phyloP scores from a whole-genome alignment of 192 early-diverging fungal species.

The Nowakowskiella sp. region DNA sequence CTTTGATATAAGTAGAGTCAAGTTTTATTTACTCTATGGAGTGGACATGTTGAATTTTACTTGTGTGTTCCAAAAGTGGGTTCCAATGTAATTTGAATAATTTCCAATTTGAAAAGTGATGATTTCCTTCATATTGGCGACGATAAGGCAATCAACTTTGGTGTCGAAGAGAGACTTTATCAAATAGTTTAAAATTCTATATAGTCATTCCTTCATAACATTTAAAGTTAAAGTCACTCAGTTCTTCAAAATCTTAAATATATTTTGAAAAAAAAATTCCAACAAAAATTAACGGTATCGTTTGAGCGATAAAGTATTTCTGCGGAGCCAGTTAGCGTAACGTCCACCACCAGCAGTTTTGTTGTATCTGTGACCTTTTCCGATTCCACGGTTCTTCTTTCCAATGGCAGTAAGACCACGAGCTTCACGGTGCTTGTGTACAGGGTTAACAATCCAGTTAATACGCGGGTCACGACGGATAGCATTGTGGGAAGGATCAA shows the following conservation, averaged over 20 bases:
- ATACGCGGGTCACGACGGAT: conserved; percentile 98
- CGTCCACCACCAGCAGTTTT: conserved; percentile 94
- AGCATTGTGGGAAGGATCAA: conserved; percentile 95
- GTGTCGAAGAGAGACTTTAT: no score
- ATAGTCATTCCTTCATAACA: no score
- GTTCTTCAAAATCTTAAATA: no score
- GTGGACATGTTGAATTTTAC: conserved; percentile 18
- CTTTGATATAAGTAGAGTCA: not conserved
- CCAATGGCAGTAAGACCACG: conserved; percentile 95
- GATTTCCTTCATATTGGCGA: not conserved
- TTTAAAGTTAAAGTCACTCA: no score
- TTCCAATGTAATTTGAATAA: conserved; percentile 65
- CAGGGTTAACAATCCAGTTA: conserved; percentile 98
- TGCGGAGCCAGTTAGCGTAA: conserved; percentile 82
- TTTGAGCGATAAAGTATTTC: conserved; percentile 92
- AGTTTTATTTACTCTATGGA: not conserved
- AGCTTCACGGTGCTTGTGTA: conserved; percentile 98
- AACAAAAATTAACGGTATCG: conserved; percentile 78
- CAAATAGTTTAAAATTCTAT: no score
- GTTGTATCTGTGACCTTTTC: conserved; percentile 95
- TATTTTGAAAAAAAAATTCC: not conserved
- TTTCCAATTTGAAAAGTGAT: conserved; percentile 62
- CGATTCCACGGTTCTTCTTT: conserved; percentile 94
- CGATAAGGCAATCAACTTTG: no score
- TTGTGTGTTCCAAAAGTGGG: conserved; percentile 79